Evolutionary conservation across 495 filamentous ascomycete species (phyloP), one percentile per base, ranked within the genome.

Genomic region (Oleoguttula mirabilis): DNA sequence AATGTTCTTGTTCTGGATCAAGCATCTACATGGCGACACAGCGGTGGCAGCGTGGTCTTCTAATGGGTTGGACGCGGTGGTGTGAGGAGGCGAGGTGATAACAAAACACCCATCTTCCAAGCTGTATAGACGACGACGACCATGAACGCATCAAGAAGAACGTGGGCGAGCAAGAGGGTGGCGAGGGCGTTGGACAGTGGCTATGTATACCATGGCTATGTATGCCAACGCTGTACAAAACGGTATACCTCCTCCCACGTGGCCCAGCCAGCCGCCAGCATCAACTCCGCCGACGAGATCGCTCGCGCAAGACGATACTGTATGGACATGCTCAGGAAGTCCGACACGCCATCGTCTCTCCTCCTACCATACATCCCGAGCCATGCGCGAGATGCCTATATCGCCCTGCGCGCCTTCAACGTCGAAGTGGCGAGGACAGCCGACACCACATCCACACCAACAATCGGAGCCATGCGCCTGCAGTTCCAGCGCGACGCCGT

Each of bases 401-500:
- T 93, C 48, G 85, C 88, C 39, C 72, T 98, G 25, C 84, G 88
- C 30, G 84, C 90, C 24, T 75, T 98, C 63, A 98, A 98, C 57
- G 71, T 94, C 55, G 87, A 93, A 50, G 71, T 93, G 28, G 85
- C 88, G 28, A 71, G 79, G 27, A 79, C 96, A 48, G 82, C 88
- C 39, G 88, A 95, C 66, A 74, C 79, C 6, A 86, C 87, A 14
- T 85, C 80, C 41, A 87, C 75, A 25, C 72, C 78, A 17, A 79
- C 80, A 14, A 78, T 94, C 36, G 90, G 84, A 11, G 68, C 76
- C 14, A 75, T 95, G 69, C 85, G 90, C 31, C 79, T 92, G 51
- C 84, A 94, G 61, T 96, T 94, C 69, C 95, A 92, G 86, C 75
- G 80, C 21, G 88, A 94, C 52, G 71, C 82, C 17, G 62, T 96